Conservation (phyloP, 208 protist genomes). For the Dictyostelium gargantuum region DNA sequence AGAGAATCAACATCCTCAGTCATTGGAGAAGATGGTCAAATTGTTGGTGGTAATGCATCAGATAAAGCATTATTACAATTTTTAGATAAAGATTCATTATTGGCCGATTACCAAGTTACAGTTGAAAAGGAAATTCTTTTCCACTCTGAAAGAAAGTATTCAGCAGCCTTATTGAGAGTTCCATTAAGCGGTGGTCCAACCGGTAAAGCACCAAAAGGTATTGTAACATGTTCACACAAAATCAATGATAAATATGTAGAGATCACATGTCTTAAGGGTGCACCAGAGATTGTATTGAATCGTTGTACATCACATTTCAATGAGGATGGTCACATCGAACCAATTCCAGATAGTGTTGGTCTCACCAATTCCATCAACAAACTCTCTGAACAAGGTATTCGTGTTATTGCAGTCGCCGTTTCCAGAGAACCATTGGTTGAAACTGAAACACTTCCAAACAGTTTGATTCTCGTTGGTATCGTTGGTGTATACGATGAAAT, state of each 20-base stretch:
- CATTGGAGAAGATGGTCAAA: conserved; percentile 68
- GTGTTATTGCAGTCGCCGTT: conserved; percentile 70
- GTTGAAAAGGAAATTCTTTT: conserved; percentile 63
- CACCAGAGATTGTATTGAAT: conserved; percentile 66
- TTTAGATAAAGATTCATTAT: conserved; percentile 44
- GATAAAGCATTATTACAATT: conserved; percentile 63
- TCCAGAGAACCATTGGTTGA: conserved; percentile 50
- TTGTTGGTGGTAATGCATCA: conserved; percentile 67
- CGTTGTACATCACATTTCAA: conserved; percentile 59
- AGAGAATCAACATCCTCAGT: conserved; percentile 66
- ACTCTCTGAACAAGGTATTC: conserved; percentile 61
- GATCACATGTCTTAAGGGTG: conserved; percentile 66
- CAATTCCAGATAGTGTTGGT: conserved; percentile 47
- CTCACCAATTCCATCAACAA: conserved; percentile 31
- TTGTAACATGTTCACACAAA: conserved; percentile 39
- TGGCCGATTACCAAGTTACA: conserved; percentile 18
- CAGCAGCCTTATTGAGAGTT: conserved; percentile 18
- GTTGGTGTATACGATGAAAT: conserved; percentile 69
- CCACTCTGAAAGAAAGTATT: conserved; percentile 65
- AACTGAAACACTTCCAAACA: conserved; percentile 28
- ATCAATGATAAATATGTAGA: not conserved
- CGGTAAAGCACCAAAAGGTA: conserved; percentile 53
- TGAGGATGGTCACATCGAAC: conserved; percentile 43
- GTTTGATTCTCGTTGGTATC: conserved; percentile 63
- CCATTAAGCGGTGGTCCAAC: conserved; percentile 17